Base-by-base conservation (phyloP, 2,329 filamentous ascomycete species). In the Phoma sp. region DNA sequence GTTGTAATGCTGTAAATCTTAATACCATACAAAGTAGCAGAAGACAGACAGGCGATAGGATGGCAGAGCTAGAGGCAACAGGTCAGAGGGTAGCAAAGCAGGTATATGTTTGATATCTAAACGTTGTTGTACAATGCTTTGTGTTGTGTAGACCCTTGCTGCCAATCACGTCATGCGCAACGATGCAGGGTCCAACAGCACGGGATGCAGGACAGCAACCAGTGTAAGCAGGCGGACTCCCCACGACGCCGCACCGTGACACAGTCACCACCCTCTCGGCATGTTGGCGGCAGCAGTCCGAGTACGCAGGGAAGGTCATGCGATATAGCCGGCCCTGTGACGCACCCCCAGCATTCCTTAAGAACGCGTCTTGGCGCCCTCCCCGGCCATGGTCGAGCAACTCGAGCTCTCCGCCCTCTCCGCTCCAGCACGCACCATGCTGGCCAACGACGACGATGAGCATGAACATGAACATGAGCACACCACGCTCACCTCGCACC, bases 221-320 rank as follows among this genome's bases (percentile, higher is more conserved):
- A 24, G 22, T 24, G 22, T 24, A 24, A 24, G 22, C 22, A 24
- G 22, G 4, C 22, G 22, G 22, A 24, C 22, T 24, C 22, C 22
- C 22, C 22, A 24, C 22, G 22, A 24, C 22, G 22, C 22, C 40
- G 7, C 33, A 45, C 48, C 40, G 22, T 10, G 17, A 19, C 7
- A 15, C 17, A 7, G 40, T 4, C 38, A 19, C 46, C 12, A 17
- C 29, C 2, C 15, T 31, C 35, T 31, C 35, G 32, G 51, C 35
- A 35, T 33, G 40, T 36, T 45, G 51, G 6, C n/a, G 17, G 15
- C 35, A 7, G 25, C 37, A 19, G 13, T 25, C n/a, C 17, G 36
- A 22, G 35, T 17, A 25, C 39, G 9, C 8, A 22, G n/a, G 45
- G 51, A 40, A 55, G 45, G 51, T 55, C 51, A 55, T 50, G 51